phyloP scores from a whole-genome alignment of 202 grass and related monocot genomes.

The Panicum virgatum region DNA sequence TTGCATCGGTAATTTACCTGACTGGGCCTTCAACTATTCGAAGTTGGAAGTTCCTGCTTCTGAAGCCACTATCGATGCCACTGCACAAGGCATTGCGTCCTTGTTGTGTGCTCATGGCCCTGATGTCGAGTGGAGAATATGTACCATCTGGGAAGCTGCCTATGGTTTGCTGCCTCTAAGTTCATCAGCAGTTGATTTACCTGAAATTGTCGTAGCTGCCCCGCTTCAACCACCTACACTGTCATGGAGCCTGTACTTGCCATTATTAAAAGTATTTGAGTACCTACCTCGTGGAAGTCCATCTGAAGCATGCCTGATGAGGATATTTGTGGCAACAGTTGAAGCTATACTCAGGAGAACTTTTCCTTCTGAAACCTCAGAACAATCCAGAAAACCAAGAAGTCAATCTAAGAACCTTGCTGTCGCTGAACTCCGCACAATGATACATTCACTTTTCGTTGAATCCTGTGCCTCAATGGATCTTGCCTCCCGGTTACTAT shows the following conservation, averaged over 20 bases:
- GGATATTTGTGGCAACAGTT: conserved; percentile 99
- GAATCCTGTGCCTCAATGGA: conserved; percentile 98
- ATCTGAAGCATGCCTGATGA: conserved; percentile 97
- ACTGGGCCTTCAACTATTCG: conserved; percentile 35
- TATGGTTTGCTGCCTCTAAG: conserved; percentile 92
- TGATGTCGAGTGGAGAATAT: conserved; percentile 99
- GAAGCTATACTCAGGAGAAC: conserved; percentile 97
- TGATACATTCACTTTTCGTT: conserved; percentile 97
- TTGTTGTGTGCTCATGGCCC: conserved; percentile 97
- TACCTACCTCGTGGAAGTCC: conserved; percentile 80
- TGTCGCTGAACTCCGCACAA: conserved; percentile 92
- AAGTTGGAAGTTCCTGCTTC: conserved; percentile 89
- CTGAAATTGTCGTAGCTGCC: conserved; percentile 76
- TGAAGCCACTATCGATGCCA: conserved; percentile 93
- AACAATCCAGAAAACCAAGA: conserved; percentile 68
- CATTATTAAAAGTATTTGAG: conserved; percentile 72
- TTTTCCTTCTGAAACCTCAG: conserved; percentile 66
- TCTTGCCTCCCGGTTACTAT: conserved; percentile 83
- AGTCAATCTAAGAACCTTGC: conserved; percentile 77
- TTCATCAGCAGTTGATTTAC: conserved; percentile 93
- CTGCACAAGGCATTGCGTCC: conserved; percentile 98
- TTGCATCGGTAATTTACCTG: conserved; percentile 15
- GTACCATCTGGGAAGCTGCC: conserved; percentile 98
- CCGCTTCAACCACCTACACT: conserved; percentile 80
- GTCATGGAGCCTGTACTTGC: conserved; percentile 72